These are phyloP conservation scores for Boletus fagicola DNA, from an alignment of 768 basidiomycete species.

Conservation along the genomic window DNA sequence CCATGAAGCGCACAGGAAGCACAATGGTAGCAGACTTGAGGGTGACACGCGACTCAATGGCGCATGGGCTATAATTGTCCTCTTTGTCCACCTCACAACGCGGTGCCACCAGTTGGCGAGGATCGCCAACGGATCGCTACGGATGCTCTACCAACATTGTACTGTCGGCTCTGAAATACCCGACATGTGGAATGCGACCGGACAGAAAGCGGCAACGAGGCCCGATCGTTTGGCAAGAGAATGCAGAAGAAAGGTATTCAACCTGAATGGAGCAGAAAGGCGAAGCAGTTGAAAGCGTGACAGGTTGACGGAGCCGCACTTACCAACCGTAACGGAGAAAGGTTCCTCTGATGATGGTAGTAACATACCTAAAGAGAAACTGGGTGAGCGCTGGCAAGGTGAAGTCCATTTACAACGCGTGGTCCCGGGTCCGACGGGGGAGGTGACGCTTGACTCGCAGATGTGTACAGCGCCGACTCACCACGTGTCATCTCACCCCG, in stretches of 20 bases:
- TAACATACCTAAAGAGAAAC: not conserved
- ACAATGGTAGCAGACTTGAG: not conserved
- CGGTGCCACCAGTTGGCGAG: not conserved
- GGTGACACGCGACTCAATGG: not conserved
- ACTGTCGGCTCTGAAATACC: not conserved
- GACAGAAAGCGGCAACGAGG: not conserved
- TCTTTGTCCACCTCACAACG: slow-evolving; percentile 2
- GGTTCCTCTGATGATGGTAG: not conserved
- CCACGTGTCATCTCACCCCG: not conserved
- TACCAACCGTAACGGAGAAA: not conserved
- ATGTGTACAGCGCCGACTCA: not conserved
- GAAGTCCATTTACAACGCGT: not conserved
- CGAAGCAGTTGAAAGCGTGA: not conserved
- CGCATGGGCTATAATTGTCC: not conserved
- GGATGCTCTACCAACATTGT: not conserved
- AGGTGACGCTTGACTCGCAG: not conserved
- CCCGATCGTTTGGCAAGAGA: not conserved
- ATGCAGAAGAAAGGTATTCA: not conserved
- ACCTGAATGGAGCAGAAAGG: not conserved
- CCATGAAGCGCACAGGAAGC: not conserved
- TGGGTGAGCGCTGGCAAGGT: not conserved
- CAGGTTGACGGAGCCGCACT: not conserved
- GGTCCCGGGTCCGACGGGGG: not conserved
- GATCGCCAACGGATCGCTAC: not conserved
- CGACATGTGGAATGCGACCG: not conserved